phyloP scores from a whole-genome alignment of 208 protist species.

The Perkinsela sp. region DNA sequence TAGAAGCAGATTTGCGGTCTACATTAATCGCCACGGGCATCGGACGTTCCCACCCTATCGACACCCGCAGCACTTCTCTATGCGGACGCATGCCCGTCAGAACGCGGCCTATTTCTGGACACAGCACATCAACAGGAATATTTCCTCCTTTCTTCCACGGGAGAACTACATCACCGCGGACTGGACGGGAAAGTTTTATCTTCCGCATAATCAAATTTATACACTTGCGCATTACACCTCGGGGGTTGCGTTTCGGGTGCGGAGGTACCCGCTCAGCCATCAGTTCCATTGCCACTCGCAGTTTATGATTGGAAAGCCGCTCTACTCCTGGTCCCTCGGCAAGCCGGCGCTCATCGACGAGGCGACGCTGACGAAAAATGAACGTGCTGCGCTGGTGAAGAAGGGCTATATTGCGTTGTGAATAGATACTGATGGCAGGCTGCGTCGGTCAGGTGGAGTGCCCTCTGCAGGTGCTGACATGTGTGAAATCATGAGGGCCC shows the following conservation, averaged over 20 bases:
- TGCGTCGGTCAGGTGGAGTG: too few relatives aligned
- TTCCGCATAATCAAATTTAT: conserved; percentile 55
- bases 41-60: background rate
- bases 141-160: conserved; percentile 19
- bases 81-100: background rate
- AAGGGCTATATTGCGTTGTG: background rate
- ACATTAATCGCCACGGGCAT: background rate
- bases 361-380: conserved; percentile 63
- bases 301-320: conserved; percentile 59
- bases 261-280: conserved; percentile 52
- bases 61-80: background rate
- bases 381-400: conserved; percentile 8
- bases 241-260: conserved; percentile 39
- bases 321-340: conserved; percentile 45
- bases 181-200: conserved; percentile 65
- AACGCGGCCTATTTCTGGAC: background rate
- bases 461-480: too few relatives aligned
- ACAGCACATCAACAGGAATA: background rate
- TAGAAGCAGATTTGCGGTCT: background rate
- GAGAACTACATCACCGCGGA: conserved; percentile 69
- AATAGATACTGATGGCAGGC: too few relatives aligned
- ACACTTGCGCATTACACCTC: conserved; percentile 54
- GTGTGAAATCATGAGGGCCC: too few relatives aligned
- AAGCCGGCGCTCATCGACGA: conserved; percentile 64
- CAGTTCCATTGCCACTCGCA: conserved; percentile 44